A percentile compares a stretch with the other conserved stretches of the same genome.
Evolutionary conservation across 192 early-diverging fungal species (phyloP).

Genomic region (Backusella westeae): DNA sequence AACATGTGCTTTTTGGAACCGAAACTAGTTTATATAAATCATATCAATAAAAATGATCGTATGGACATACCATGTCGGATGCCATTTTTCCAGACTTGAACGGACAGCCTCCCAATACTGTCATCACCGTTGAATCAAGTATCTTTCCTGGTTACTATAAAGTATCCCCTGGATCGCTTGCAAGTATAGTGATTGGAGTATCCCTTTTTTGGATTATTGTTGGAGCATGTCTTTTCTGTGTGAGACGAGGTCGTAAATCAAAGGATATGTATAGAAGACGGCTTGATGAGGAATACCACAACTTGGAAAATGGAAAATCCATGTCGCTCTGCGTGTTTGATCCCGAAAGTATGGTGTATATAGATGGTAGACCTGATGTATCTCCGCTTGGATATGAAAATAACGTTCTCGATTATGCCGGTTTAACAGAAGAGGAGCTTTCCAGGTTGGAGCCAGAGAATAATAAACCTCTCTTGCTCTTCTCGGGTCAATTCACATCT

Average conservation of each 20-base stretch:
- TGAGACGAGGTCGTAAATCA: background rate
- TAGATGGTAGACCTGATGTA: background rate
- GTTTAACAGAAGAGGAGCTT: background rate
- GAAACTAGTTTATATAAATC: background rate
- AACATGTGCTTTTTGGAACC: background rate
- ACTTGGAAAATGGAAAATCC: background rate
- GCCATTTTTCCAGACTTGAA: background rate
- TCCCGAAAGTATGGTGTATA: background rate
- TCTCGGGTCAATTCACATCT: background rate
- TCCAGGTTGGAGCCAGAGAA: background rate
- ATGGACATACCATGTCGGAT: background rate
- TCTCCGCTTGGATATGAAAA: background rate
- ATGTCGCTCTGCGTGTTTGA: background rate
- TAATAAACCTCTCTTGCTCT: background rate
- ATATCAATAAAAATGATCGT: background rate
- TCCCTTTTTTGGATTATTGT: background rate
- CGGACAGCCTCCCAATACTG: background rate
- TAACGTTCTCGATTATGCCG: background rate
- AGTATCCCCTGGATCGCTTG: background rate
- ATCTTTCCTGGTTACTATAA: background rate
- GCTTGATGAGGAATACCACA: background rate
- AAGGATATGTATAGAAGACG: background rate
- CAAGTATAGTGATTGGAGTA: conserved; percentile 3
- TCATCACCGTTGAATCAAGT: background rate
- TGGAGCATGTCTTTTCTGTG: background rate